Evolutionary conservation across 2,329 filamentous ascomycete genomes (phyloP), one percentile per base, ranked within the genome.

Genomic region (Alternaria consortialis): DNA sequence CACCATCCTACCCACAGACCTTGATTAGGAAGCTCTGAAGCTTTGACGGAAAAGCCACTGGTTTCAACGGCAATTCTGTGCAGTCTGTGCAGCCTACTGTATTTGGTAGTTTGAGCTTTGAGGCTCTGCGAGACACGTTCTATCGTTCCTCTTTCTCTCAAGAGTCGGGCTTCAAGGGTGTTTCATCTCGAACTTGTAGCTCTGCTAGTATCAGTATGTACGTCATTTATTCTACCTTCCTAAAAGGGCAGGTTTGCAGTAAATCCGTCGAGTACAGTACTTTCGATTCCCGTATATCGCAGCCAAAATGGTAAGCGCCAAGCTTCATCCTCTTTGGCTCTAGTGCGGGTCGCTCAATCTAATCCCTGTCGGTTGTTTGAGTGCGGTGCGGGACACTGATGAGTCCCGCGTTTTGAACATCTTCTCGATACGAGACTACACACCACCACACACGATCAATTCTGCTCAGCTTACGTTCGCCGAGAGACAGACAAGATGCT

Each of bases 11-110:
- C 42, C 53, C 46, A 60, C 58, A 57, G 40, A 53, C 32, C 67
- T 72, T 64, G 63, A 73, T 71, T 74, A 74, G 74, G 74, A 57
- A 77, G 74, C 72, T 75, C 64, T 62, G 57, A 76, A 73, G 72
- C 74, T 76, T 70, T 68, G 73, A 76, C 74, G 52, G 56, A 56
- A 63, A 68, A 66, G 51, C 61, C 54, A 62, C 74, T 56, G 73
- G 59, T 39, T 69, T 75, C 73, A 39, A 77, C 69, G 56, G 57
- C 44, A 50, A 32, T 51, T 53, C 31, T 50, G 46, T 15, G 51
- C 25, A 44, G 53, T 53, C 46, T 50, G 46, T 15, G 51, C 25
- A 44, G 53, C 67, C 60, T 76, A 63, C 73, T 70, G 37, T 59
- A 63, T 63, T 69, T 40, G 73, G 74, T 62, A 75, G 61, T 67